Evolutionary conservation across 305 asterid genomes (phyloP).

Genomic region (Plantago lanceolata): DNA sequence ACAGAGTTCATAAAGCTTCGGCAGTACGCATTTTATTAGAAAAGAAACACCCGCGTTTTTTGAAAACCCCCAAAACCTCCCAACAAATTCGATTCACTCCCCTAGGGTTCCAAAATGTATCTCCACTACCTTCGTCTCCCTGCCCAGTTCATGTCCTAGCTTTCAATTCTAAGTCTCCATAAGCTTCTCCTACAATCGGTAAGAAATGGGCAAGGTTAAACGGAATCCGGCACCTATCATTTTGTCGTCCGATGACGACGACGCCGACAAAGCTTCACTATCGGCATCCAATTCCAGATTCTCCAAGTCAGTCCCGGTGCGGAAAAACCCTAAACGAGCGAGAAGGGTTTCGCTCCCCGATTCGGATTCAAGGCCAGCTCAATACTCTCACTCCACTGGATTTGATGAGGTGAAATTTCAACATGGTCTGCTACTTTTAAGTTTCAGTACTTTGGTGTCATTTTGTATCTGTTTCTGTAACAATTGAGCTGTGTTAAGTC

Average conservation of each 20-base stretch:
- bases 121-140: too few relatives aligned
- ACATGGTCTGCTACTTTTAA: background rate
- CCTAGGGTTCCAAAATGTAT: too few relatives aligned
- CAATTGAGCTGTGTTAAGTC: too few relatives aligned
- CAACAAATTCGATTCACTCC: background rate
- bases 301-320: constrained; percentile 48
- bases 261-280: constrained; percentile 19
- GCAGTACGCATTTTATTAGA: background rate
- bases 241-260: constrained; percentile 66
- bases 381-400: constrained; percentile 29
- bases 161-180: background rate
- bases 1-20: too few relatives aligned
- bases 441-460: background rate
- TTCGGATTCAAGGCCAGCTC: constrained; percentile 34
- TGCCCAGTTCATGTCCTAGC: background rate
- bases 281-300: constrained; percentile 30
- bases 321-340: constrained; percentile 51
- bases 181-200: background rate
- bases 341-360: constrained; percentile 41
- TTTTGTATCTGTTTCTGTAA: background rate
- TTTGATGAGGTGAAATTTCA: constrained; percentile 54
- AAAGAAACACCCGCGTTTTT: background rate
- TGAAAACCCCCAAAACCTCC: background rate
- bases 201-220: constrained; percentile 56
- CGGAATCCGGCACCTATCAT: constrained; percentile 44